Conservation (phyloP, 768 basidiomycete genomes). For the Leccinum aurantiacum region DNA sequence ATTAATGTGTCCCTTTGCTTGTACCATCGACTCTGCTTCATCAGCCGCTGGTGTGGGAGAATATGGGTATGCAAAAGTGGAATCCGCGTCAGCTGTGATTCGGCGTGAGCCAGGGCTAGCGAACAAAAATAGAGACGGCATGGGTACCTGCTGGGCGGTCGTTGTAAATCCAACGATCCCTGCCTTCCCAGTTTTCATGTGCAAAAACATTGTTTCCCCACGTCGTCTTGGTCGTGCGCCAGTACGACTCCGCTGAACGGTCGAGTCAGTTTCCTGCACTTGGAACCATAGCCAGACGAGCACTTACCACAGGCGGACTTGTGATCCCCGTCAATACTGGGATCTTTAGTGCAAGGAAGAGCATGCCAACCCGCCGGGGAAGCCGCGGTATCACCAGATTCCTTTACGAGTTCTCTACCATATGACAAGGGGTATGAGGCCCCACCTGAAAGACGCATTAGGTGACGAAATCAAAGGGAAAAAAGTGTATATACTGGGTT, state of each 20-base stretch:
- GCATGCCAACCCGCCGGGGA: no score
- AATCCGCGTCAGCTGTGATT: conserved; percentile 8
- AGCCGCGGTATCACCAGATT: no score
- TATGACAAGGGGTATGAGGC: no score
- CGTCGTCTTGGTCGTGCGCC: conserved; percentile 74
- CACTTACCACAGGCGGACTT: conserved; percentile 10
- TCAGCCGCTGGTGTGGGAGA: conserved; percentile 58
- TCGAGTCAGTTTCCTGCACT: background rate
- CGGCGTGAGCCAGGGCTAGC: background rate
- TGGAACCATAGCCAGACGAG: background rate
- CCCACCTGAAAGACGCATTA: no score
- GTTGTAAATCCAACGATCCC: conserved; percentile 64
- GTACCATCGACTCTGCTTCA: conserved; percentile 46
- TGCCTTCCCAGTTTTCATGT: conserved; percentile 90
- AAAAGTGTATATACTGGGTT: no score
- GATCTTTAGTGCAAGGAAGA: no score
- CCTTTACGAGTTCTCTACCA: no score
- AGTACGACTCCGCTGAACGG: conserved; percentile 36
- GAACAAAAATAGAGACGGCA: background rate
- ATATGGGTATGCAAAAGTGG: conserved; percentile 73
- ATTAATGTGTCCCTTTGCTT: conserved; percentile 79
- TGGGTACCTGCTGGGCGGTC: conserved; percentile 65
- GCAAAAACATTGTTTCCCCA: conserved; percentile 92
- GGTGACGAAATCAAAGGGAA: no score
- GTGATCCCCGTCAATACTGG: conserved; percentile 10